These are phyloP conservation scores for Nothophaeocryptopus gaeumannii DNA, from an alignment of 2,329 filamentous ascomycete genomes.

Conservation along the genomic window DNA sequence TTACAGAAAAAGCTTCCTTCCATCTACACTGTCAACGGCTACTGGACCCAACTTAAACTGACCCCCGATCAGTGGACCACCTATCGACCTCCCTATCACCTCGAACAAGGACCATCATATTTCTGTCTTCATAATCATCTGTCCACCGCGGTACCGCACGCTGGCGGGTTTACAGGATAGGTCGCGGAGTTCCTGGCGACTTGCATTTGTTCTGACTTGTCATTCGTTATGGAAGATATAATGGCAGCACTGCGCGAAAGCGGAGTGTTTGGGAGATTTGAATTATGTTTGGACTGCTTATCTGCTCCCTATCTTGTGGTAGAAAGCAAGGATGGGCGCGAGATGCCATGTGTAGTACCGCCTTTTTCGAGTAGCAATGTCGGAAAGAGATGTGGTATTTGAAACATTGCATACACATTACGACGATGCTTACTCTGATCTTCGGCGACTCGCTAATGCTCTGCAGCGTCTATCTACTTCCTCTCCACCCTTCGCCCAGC, in stretches of 20 bases:
- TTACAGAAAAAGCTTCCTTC: not conserved
- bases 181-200: not conserved
- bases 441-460: too few species aligned
- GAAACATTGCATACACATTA: too few species aligned
- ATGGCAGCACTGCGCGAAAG: not conserved
- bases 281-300: too few species aligned
- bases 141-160: constrained; percentile 1
- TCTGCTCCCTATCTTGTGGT: too few species aligned
- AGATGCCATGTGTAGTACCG: too few species aligned
- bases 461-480: not conserved
- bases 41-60: not conserved
- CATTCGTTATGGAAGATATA: not conserved
- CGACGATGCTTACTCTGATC: too few species aligned
- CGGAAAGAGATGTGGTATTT: too few species aligned
- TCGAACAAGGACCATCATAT: not conserved
- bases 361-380: too few species aligned
- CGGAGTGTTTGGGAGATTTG: not conserved
- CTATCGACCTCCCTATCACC: not conserved
- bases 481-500: too few species aligned
- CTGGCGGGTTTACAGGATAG: not conserved
- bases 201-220: constrained; percentile 1
- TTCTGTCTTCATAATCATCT: constrained; percentile 9
- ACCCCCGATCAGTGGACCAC: not conserved
- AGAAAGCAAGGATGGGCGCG: too few species aligned
- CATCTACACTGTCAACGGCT: not conserved